A percentile compares a stretch with the other conserved stretches of the same genome.
phyloP scores from a whole-genome alignment of 1,284 basidiomycete genomes.

The Phylloporus sp. region DNA sequence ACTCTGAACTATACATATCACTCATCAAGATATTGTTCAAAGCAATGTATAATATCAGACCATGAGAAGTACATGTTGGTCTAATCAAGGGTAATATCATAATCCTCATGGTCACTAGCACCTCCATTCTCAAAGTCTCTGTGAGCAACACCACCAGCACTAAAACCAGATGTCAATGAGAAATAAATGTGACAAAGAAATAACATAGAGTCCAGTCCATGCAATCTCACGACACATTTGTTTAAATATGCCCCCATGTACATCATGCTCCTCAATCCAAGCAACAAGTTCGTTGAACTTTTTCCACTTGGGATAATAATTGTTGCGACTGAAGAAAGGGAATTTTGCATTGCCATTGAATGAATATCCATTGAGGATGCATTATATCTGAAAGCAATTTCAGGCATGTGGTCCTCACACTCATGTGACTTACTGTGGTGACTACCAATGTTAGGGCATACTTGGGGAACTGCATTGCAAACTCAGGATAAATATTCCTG shows the following conservation, averaged over 20 bases:
- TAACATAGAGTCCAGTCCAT: not conserved
- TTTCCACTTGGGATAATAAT: constrained; percentile 2
- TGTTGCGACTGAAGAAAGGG: not conserved
- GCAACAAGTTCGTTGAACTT: not conserved
- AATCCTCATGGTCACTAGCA: not conserved
- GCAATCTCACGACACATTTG: not conserved
- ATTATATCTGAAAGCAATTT: not conserved
- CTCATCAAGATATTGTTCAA: no score
- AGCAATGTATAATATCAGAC: no score
- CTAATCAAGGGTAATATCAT: no score
- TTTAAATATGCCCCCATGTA: not conserved
- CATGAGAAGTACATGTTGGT: no score
- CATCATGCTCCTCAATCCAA: not conserved
- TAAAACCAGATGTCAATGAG: not conserved
- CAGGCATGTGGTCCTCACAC: not conserved
- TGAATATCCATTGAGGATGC: not conserved
- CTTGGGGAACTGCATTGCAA: not conserved
- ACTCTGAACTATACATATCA: no score
- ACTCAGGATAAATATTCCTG: not conserved
- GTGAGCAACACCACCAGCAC: not conserved
- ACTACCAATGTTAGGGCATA: not conserved
- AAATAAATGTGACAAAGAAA: not conserved
- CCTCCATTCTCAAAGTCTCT: not conserved
- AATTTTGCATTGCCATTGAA: not conserved
- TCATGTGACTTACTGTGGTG: not conserved